phyloP scores from a whole-genome alignment of 768 basidiomycete species.

The Lyophyllum decastes region DNA sequence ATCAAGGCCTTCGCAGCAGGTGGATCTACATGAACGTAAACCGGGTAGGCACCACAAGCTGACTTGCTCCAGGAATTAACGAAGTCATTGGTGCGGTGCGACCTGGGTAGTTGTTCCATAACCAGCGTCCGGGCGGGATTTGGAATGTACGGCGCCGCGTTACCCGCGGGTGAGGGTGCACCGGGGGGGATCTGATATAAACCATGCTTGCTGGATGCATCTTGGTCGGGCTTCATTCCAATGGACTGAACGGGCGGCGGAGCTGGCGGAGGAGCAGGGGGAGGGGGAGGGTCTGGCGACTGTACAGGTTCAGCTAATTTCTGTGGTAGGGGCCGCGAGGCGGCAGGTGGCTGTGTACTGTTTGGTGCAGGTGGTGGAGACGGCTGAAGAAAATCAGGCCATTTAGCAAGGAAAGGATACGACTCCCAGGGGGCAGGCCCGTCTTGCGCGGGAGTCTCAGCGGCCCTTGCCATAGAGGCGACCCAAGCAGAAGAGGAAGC shows the following conservation, averaged over 20 bases:
- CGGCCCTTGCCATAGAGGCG: constrained; percentile 42
- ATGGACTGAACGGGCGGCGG: constrained; percentile 27
- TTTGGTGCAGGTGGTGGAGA: constrained; percentile 11
- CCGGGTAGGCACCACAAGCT: constrained; percentile 37
- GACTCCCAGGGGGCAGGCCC: neutral
- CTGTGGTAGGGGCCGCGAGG: constrained; percentile 4
- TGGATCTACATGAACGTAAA: constrained; percentile 42
- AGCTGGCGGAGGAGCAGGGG: constrained; percentile 18
- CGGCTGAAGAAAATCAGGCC: neutral
- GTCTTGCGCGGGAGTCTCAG: constrained; percentile 18
- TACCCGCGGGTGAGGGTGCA: constrained; percentile 21
- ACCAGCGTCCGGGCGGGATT: constrained; percentile 54
- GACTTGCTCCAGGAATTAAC: constrained; percentile 43
- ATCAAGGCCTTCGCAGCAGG: constrained; percentile 47
- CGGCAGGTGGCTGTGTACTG: constrained; percentile 8
- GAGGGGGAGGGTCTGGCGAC: constrained; percentile 16
- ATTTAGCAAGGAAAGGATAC: neutral
- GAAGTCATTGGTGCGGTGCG: constrained; percentile 42
- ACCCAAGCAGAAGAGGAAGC: constrained; percentile 35
- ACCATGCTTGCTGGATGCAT: constrained; percentile 48
- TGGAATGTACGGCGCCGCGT: constrained; percentile 35
- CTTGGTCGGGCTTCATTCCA: constrained; percentile 48
- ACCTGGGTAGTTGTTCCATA: constrained; percentile 56
- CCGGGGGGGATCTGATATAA: constrained; percentile 34
- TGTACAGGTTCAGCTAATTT: constrained; percentile 11